Percentiles rank a stretch among this genome's conserved stretches.
phyloP scores from a whole-genome alignment of 2,329 filamentous ascomycete species.

The Thielaviopsis ethacetica region DNA sequence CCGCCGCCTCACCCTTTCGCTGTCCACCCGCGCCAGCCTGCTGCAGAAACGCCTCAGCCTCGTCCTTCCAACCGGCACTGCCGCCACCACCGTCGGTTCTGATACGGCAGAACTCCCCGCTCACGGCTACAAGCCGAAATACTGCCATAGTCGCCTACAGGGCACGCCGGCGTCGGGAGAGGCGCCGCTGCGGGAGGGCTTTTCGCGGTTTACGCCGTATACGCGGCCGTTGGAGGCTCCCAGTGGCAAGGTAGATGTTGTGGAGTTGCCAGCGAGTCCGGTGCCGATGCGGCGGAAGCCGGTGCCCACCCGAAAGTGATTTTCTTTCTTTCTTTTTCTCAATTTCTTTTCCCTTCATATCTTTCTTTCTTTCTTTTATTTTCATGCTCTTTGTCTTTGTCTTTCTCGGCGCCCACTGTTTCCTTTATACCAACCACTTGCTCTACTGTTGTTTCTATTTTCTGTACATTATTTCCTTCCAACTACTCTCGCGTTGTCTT shows the following conservation, averaged over 20 bases:
- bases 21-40: neutral
- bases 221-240: neutral
- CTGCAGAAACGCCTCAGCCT: neutral
- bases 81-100: neutral
- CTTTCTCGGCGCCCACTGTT: neutral
- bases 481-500: neutral
- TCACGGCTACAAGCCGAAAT: neutral
- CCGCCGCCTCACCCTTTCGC: neutral
- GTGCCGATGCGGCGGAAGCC: neutral
- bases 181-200: neutral
- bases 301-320: neutral
- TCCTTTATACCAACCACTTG: neutral
- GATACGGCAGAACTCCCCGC: neutral
- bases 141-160: neutral
- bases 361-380: neutral
- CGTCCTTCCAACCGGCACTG: neutral
- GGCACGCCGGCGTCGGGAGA: neutral
- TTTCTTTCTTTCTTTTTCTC: neutral
- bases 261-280: neutral
- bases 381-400: neutral
- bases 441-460: neutral
- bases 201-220: neutral
- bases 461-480: neutral
- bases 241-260: neutral
- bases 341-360: neutral